Percentiles rank a stretch among this genome's conserved stretches.
Evolutionary conservation across 2,329 filamentous ascomycete species (phyloP).

Genomic region (Sporothrix euskadiensis): DNA sequence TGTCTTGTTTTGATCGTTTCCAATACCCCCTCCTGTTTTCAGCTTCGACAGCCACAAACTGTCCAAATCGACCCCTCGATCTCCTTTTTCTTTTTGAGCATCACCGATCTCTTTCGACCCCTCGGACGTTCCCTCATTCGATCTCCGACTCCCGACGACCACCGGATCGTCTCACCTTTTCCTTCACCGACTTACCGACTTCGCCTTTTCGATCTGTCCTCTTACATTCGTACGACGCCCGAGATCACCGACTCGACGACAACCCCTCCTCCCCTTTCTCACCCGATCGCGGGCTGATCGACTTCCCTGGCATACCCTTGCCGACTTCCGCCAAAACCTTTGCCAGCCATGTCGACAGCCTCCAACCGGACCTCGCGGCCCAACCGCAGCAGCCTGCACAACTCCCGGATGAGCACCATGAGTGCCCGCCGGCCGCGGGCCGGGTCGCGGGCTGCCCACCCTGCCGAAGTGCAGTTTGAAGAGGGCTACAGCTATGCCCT

Average conservation of each 20-base stretch:
- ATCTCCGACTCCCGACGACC: background rate
- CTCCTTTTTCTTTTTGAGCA: background rate
- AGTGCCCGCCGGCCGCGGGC: constrained; percentile 42
- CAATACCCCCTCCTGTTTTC: constrained; percentile 8
- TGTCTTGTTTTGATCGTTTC: background rate
- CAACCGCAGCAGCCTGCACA: constrained; percentile 49
- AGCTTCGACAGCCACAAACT: background rate
- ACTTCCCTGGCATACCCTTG: constrained; percentile 21
- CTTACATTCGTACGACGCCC: background rate
- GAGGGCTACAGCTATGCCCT: constrained; percentile 92
- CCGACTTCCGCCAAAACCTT: background rate
- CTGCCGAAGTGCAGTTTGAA: constrained; percentile 58
- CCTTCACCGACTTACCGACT: background rate
- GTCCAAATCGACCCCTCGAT: background rate
- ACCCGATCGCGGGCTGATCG: constrained; percentile 19
- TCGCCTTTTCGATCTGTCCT: background rate
- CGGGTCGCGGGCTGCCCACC: constrained; percentile 48
- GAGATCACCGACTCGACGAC: background rate
- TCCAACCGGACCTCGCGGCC: constrained; percentile 51
- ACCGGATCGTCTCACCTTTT: background rate
- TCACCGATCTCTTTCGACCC: background rate
- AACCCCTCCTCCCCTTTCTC: background rate
- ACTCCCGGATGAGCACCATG: constrained; percentile 45
- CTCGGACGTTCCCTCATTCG: constrained; percentile 5
- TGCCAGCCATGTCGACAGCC: constrained; percentile 50